Evolutionary conservation across 2,329 filamentous ascomycete genomes (phyloP).

Genomic region (Exophiala sp.): DNA sequence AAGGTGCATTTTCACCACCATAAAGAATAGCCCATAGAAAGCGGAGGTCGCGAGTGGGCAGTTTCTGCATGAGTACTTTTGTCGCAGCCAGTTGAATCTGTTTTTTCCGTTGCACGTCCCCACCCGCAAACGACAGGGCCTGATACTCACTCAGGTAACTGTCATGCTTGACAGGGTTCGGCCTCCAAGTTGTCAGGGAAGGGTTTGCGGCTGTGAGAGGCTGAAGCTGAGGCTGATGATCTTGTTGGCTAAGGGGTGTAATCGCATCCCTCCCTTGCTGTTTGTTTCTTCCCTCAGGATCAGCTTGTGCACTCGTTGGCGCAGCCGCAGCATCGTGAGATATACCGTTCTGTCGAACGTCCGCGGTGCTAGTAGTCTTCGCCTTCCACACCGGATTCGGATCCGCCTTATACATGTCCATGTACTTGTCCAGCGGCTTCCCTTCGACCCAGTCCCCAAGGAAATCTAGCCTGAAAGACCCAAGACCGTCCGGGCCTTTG

Average conservation of each 20-base stretch:
- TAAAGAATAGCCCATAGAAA: constrained; percentile 25
- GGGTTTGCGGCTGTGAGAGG: not conserved
- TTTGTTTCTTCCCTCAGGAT: not conserved
- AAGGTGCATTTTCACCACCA: constrained; percentile 19
- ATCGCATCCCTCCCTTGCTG: not conserved
- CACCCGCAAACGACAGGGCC: constrained; percentile 9
- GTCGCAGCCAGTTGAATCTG: constrained; percentile 19
- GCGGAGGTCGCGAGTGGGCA: constrained; percentile 20
- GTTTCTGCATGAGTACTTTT: constrained; percentile 22
- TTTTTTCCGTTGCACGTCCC: constrained; percentile 16
- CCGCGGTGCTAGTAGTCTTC: not conserved
- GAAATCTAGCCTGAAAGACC: constrained; percentile 10
- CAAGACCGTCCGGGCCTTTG: not conserved
- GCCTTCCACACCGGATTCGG: not conserved
- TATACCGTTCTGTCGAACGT: not conserved
- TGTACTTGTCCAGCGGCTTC: constrained; percentile 18
- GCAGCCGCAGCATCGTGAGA: not conserved
- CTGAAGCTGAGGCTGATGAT: not conserved
- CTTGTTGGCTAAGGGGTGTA: not conserved
- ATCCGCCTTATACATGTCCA: constrained; percentile 9
- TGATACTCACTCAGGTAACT: constrained; percentile 16
- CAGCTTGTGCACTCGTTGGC: not conserved
- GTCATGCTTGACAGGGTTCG: constrained; percentile 13
- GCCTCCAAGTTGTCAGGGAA: constrained; percentile 2
- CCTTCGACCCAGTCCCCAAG: constrained; percentile 16